Percentiles rank a stretch among this genome's conserved stretches.
These are phyloP conservation scores for Pythium inflatum DNA, from an alignment of 352 stramenopile genomes.

Conservation along the genomic window DNA sequence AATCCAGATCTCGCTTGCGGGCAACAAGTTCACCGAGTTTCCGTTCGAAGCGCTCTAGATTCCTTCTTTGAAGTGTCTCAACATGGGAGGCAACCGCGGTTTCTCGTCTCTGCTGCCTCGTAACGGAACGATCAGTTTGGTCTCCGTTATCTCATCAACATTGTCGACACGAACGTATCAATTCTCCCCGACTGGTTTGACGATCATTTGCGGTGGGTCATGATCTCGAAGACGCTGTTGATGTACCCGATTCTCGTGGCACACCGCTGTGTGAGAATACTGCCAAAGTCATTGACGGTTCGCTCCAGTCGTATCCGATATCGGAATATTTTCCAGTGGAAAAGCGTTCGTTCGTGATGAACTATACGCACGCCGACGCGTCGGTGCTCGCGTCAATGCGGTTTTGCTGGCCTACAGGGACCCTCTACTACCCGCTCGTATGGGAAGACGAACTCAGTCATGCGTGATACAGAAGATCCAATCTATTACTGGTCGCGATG, in stretches of 20 bases:
- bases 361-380: neutral
- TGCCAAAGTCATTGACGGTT: neutral
- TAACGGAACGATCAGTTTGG: neutral
- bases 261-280: constrained; percentile 7
- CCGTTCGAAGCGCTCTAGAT: constrained; percentile 9
- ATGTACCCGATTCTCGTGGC: neutral
- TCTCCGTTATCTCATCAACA: neutral
- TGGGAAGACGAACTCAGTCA: too few species aligned
- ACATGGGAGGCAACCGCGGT: constrained; percentile 5
- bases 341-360: constrained; percentile 2
- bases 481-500: too few species aligned
- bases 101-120: constrained; percentile 9
- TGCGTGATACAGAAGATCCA: too few species aligned
- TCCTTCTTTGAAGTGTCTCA: neutral
- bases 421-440: neutral
- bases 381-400: neutral
- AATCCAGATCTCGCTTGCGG: constrained; percentile 13
- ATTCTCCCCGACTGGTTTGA: constrained; percentile 14
- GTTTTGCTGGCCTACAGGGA: neutral
- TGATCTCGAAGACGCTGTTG: neutral
- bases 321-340: neutral
- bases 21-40: constrained; percentile 7
- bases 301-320: neutral
- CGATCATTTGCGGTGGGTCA: neutral
- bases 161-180: constrained; percentile 16